Conservation (phyloP, 768 basidiomycete species). For the Calocera cornea region DNA sequence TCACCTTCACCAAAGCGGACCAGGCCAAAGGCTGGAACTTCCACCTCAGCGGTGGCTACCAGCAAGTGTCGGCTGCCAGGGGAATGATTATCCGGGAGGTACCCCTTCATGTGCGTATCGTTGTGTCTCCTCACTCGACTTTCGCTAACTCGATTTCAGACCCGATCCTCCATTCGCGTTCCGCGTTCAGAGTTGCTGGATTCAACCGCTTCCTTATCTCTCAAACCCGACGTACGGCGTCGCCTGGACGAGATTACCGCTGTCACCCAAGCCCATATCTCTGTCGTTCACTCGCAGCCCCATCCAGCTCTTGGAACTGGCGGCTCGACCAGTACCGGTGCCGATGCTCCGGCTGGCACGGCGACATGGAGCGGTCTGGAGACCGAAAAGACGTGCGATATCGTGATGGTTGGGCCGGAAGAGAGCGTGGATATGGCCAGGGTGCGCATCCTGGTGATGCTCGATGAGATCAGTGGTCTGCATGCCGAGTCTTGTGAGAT, state of each 20-base stretch:
- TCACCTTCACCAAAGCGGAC: constrained; percentile 63
- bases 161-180: constrained; percentile 76
- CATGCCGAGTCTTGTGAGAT: constrained; percentile 87
- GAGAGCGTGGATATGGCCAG: constrained; percentile 86
- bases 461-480: constrained; percentile 86
- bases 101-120: constrained; percentile 54
- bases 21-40: constrained; percentile 74
- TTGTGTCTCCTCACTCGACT: constrained; percentile 7
- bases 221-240: constrained; percentile 70
- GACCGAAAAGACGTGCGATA: constrained; percentile 84
- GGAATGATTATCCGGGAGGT: constrained; percentile 82
- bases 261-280: constrained; percentile 83
- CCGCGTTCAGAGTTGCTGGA: constrained; percentile 89
- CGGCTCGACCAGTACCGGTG: neutral
- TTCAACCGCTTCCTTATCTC: constrained; percentile 28
- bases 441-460: constrained; percentile 79
- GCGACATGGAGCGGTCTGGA: constrained; percentile 84
- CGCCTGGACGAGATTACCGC: constrained; percentile 89
- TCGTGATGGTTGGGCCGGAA: constrained; percentile 72
- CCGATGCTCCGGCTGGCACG: constrained; percentile 28
- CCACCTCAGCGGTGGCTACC: constrained; percentile 78
- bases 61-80: constrained; percentile 81
- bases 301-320: neutral
- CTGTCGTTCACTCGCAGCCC: constrained; percentile 55
- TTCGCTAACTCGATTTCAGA: constrained; percentile 32